phyloP scores from a whole-genome alignment of 2,329 filamentous ascomycete species.

The Trichophyton schoenleinii region DNA sequence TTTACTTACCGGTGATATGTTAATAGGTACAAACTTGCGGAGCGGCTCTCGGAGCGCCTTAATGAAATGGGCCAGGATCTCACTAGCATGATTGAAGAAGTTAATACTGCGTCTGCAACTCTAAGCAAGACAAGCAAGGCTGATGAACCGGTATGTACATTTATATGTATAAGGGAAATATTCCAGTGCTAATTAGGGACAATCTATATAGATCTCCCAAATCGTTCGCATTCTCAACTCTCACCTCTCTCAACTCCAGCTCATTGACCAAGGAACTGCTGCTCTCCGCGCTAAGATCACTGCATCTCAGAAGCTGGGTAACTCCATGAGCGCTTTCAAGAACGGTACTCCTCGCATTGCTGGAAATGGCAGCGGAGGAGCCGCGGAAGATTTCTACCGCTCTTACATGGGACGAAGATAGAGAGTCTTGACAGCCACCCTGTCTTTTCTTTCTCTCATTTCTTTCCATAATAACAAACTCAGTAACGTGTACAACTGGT shows the following conservation, averaged over 20 bases:
- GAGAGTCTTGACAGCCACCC: background rate
- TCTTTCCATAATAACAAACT: background rate
- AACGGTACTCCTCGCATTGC: slow-evolving; percentile 17
- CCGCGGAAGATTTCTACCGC: slow-evolving; percentile 79
- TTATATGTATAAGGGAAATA: slow-evolving; percentile 10
- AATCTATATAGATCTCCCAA: slow-evolving; percentile 58
- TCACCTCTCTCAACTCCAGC: slow-evolving; percentile 81
- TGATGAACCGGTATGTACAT: slow-evolving; percentile 63
- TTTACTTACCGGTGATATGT: background rate
- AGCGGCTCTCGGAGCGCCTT: slow-evolving; percentile 79
- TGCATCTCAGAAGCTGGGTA: slow-evolving; percentile 67
- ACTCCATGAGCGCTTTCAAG: slow-evolving; percentile 32
- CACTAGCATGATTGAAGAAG: slow-evolving; percentile 93
- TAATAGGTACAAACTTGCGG: slow-evolving; percentile 67
- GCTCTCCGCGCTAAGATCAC: slow-evolving; percentile 70
- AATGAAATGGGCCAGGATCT: slow-evolving; percentile 91
- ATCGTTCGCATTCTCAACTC: slow-evolving; percentile 92
- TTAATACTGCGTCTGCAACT: slow-evolving; percentile 82
- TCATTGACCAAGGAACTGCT: slow-evolving; percentile 77
- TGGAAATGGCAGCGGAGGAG: slow-evolving; percentile 38
- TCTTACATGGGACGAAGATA: slow-evolving; percentile 68
- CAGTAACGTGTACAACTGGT: background rate
- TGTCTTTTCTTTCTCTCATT: background rate
- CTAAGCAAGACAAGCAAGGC: slow-evolving; percentile 81
- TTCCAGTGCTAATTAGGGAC: background rate